Conservation (phyloP, 148 eudicot genomes). For the Pouteria glomerata region DNA sequence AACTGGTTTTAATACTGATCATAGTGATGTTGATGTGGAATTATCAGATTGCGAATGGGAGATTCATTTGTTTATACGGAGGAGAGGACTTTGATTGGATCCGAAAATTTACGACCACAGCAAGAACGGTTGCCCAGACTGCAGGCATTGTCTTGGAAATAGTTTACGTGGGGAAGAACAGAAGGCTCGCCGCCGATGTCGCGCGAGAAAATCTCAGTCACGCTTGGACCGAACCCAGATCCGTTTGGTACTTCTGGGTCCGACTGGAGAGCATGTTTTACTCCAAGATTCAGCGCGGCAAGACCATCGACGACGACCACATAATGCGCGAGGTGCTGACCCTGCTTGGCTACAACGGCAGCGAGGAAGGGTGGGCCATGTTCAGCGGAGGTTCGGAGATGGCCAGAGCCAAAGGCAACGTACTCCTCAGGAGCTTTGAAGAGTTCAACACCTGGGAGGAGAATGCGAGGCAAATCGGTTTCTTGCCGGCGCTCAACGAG, state of each 20-base stretch:
- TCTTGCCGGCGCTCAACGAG: slow-evolving; percentile 50
- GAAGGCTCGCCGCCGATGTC: slow-evolving; percentile 26
- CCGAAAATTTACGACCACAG: slow-evolving; percentile 33
- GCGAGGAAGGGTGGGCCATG: slow-evolving; percentile 77
- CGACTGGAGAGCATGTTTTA: slow-evolving; percentile 82
- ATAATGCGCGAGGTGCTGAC: slow-evolving; percentile 40
- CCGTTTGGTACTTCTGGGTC: slow-evolving; percentile 81
- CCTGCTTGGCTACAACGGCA: slow-evolving; percentile 60
- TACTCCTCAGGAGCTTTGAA: slow-evolving; percentile 26
- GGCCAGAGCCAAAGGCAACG: slow-evolving; percentile 49
- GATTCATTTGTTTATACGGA: slow-evolving; percentile 70
- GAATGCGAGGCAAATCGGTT: slow-evolving; percentile 38
- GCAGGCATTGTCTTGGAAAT: slow-evolving; percentile 50
- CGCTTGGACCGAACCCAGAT: slow-evolving; percentile 38
- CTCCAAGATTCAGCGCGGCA: slow-evolving; percentile 65
- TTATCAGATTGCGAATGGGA: slow-evolving; percentile 43
- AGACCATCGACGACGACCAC: slow-evolving; percentile 36
- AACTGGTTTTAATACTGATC: no score
- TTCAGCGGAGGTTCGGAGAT: slow-evolving; percentile 54
- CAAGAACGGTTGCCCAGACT: slow-evolving; percentile 29
- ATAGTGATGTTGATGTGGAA: neutral
- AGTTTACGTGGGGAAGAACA: slow-evolving; percentile 72
- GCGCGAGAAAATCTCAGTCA: slow-evolving; percentile 31
- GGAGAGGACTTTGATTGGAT: slow-evolving; percentile 83
- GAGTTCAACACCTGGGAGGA: slow-evolving; percentile 50